These are phyloP conservation scores for Vanrija sp. DNA, from an alignment of 1,284 basidiomycete species.

Conservation along the genomic window DNA sequence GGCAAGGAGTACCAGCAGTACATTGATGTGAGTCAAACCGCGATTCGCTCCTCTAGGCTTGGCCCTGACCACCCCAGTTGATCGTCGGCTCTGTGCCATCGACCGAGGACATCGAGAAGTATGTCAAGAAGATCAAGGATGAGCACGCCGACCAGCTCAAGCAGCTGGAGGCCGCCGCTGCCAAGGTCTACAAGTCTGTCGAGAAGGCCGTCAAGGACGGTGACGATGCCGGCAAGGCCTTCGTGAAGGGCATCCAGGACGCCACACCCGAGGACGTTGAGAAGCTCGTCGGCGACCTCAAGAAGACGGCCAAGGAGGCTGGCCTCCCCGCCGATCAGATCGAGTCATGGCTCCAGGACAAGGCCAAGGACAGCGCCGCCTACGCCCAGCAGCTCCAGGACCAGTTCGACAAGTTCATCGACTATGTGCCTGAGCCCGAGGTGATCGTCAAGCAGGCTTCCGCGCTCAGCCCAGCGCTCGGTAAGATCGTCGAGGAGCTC, in stretches of 20 bases:
- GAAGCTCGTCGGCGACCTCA: slow-evolving; percentile 38
- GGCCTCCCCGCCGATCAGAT: slow-evolving; percentile 41
- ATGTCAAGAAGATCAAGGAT: slow-evolving; percentile 38
- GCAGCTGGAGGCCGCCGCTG: slow-evolving; percentile 36
- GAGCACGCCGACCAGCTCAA: slow-evolving; percentile 33
- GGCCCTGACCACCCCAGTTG: slow-evolving; percentile 10
- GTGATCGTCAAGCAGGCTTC: slow-evolving; percentile 38
- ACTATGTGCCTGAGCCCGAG: slow-evolving; percentile 37
- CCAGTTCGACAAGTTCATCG: slow-evolving; percentile 26
- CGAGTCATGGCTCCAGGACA: slow-evolving; percentile 37
- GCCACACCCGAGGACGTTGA: slow-evolving; percentile 42
- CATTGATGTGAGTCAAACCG: slow-evolving; percentile 29
- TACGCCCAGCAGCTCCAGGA: slow-evolving; percentile 32
- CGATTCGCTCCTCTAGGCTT: not conserved
- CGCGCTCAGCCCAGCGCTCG: slow-evolving; percentile 34
- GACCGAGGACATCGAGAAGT: slow-evolving; percentile 31
- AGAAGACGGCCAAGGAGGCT: slow-evolving; percentile 40
- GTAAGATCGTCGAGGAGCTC: slow-evolving; percentile 34
- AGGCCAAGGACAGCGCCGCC: slow-evolving; percentile 33
- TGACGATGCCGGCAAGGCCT: slow-evolving; percentile 27
- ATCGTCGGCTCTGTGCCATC: slow-evolving; percentile 31
- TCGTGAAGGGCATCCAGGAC: slow-evolving; percentile 35
- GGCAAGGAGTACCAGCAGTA: slow-evolving; percentile 35
- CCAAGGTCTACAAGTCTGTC: slow-evolving; percentile 33
- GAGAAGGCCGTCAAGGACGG: slow-evolving; percentile 41